Evolutionary conservation across 129 eudicot genomes (phyloP).

Genomic region (Helianthus tuberosus): DNA sequence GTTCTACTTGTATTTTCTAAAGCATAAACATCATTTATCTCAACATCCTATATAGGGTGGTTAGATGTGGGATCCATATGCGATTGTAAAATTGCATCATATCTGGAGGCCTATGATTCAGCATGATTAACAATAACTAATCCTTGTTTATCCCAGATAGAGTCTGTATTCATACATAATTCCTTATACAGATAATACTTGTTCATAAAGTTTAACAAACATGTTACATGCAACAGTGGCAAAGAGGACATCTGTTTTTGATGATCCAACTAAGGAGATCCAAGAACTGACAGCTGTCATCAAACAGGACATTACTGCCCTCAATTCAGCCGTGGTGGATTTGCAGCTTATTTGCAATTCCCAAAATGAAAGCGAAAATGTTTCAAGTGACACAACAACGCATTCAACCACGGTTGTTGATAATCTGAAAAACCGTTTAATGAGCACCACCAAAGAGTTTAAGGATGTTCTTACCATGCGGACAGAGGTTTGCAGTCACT

Average conservation of each 20-base stretch:
- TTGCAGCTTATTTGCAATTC: constrained; percentile 74
- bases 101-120: too few species aligned
- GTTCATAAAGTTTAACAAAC: too few species aligned
- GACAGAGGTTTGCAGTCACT: constrained; percentile 84
- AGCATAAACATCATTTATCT: too few species aligned
- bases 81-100: too few species aligned
- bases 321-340: constrained; percentile 82
- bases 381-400: constrained; percentile 70
- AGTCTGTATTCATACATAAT: too few species aligned
- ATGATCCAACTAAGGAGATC: constrained; percentile 85
- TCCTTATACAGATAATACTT: too few species aligned
- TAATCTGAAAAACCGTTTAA: constrained; percentile 81
- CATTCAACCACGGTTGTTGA: constrained; percentile 95
- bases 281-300: constrained; percentile 89
- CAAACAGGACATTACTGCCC: constrained; percentile 90
- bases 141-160: too few species aligned
- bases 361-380: constrained; percentile 65
- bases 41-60: too few species aligned
- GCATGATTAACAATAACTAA: too few species aligned
- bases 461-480: constrained; percentile 95
- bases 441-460: constrained; percentile 92
- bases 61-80: too few species aligned
- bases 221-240: too few species aligned
- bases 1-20: too few species aligned
- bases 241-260: constrained; percentile 77